Evolutionary conservation across 1,284 basidiomycete species (phyloP).

Genomic region (Meira miltonrushii): DNA sequence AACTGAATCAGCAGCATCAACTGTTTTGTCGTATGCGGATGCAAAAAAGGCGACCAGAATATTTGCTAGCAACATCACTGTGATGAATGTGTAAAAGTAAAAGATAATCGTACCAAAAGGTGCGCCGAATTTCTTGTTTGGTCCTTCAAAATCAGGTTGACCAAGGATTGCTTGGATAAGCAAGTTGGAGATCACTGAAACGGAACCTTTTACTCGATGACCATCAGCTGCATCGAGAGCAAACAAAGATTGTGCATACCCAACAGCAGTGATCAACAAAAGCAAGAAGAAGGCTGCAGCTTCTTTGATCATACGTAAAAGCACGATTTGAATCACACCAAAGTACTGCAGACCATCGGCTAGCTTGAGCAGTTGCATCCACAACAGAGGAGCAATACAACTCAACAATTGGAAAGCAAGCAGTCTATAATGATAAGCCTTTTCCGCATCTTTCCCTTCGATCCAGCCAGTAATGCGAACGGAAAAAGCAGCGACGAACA

Average conservation of each 20-base stretch:
- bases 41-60: conserved; percentile 82
- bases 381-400: conserved; percentile 44
- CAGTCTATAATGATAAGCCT: conserved; percentile 23
- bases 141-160: conserved; percentile 27
- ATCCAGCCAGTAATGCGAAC: conserved; percentile 34
- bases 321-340: conserved; percentile 35
- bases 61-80: conserved; percentile 37
- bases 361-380: conserved; percentile 20
- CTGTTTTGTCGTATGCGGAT: conserved; percentile 45
- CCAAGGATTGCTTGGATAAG: conserved; percentile 73
- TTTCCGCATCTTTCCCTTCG: conserved; percentile 17
- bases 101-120: conserved; percentile 69
- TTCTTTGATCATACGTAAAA: conserved; percentile 77
- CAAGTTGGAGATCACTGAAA: conserved; percentile 64
- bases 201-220: conserved; percentile 58
- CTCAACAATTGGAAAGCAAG: conserved; percentile 39
- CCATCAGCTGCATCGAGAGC: conserved; percentile 88
- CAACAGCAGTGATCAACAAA: conserved; percentile 54
- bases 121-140: conserved; percentile 26
- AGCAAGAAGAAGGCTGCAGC: conserved; percentile 71
- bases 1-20: conserved; percentile 32
- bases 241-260: conserved; percentile 79
- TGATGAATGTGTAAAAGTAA: conserved; percentile 57
- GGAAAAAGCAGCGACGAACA: conserved; percentile 29
- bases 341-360: conserved; percentile 58